Evolutionary conservation across 2,329 filamentous ascomycete species (phyloP).

Genomic region (Claviceps arundinis): DNA sequence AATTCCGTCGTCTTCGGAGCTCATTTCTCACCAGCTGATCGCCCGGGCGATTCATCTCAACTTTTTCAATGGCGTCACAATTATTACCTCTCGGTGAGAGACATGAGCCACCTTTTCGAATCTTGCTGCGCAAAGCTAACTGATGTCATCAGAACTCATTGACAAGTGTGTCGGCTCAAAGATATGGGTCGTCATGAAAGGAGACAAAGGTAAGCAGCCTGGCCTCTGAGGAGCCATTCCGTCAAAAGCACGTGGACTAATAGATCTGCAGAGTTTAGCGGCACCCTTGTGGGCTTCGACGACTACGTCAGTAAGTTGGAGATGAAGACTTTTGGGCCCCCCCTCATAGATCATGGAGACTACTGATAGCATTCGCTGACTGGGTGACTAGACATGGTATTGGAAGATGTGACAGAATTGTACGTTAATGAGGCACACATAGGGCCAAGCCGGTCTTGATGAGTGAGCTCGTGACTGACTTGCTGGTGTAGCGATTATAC

Average conservation of each 20-base stretch:
- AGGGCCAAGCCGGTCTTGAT: too few species aligned
- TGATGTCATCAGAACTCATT: conserved; percentile 63
- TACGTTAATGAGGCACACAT: conserved; percentile 28
- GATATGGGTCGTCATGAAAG: conserved; percentile 99
- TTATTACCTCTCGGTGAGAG: conserved; percentile 54
- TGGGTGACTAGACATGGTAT: conserved; percentile 68
- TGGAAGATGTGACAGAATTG: conserved; percentile 97
- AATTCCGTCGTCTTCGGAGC: not conserved
- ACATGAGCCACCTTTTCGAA: not conserved
- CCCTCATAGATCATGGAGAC: not conserved
- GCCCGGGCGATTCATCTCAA: not conserved
- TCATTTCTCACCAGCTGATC: not conserved
- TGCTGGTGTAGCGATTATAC: conserved; percentile 64
- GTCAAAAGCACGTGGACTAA: not conserved
- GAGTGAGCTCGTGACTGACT: not conserved
- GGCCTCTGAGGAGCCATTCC: too few species aligned
- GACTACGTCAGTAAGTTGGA: conserved; percentile 93
- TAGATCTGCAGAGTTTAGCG: conserved; percentile 65
- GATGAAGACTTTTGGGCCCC: not conserved
- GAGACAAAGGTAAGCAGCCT: conserved; percentile 65
- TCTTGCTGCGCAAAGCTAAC: conserved; percentile 1
- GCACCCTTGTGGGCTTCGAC: conserved; percentile 88
- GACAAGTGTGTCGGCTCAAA: conserved; percentile 96
- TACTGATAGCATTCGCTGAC: conserved; percentile 1
- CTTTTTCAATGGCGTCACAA: conserved; percentile 52